Conservation (phyloP, 2,329 filamentous ascomycete species). For the Scedosporium aurantiacum region DNA sequence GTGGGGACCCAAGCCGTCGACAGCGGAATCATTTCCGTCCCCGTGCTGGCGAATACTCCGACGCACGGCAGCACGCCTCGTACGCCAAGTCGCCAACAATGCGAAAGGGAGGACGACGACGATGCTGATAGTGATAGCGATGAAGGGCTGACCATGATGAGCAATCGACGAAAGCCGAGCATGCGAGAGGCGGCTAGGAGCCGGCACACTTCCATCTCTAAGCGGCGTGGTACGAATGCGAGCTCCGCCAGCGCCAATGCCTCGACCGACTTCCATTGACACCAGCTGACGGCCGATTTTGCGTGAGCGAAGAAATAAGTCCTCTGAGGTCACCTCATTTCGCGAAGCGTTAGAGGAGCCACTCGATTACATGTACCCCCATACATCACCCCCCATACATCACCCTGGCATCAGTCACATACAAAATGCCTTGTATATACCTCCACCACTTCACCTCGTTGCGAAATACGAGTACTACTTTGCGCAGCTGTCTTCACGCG, state of each 20-base stretch:
- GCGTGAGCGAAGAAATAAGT: too few relatives aligned
- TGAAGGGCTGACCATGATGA: slow-evolving; percentile 11
- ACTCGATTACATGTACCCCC: too few relatives aligned
- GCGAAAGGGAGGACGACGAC: slow-evolving; percentile 5
- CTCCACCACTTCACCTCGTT: background rate
- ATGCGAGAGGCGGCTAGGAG: slow-evolving; percentile 1
- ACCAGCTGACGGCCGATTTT: too few relatives aligned
- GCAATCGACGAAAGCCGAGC: slow-evolving; percentile 5
- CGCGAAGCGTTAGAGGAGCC: too few relatives aligned
- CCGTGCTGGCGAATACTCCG: slow-evolving; percentile 14
- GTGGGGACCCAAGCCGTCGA: slow-evolving; percentile 12
- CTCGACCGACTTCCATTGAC: background rate
- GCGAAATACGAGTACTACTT: background rate
- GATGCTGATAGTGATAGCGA: slow-evolving; percentile 12
- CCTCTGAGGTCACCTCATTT: too few relatives aligned
- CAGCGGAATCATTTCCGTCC: slow-evolving; percentile 18
- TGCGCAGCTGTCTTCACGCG: background rate
- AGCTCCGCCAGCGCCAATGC: slow-evolving; percentile 9
- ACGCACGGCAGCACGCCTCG: background rate
- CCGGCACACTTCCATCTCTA: slow-evolving; percentile 7
- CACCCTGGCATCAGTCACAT: too few relatives aligned
- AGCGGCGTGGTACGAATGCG: slow-evolving; percentile 9
- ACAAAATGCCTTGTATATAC: too few relatives aligned
- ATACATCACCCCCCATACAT: too few relatives aligned
- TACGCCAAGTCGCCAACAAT: background rate